Conservation (phyloP, 2,329 filamentous ascomycete genomes). For the Diplodia seriata region DNA sequence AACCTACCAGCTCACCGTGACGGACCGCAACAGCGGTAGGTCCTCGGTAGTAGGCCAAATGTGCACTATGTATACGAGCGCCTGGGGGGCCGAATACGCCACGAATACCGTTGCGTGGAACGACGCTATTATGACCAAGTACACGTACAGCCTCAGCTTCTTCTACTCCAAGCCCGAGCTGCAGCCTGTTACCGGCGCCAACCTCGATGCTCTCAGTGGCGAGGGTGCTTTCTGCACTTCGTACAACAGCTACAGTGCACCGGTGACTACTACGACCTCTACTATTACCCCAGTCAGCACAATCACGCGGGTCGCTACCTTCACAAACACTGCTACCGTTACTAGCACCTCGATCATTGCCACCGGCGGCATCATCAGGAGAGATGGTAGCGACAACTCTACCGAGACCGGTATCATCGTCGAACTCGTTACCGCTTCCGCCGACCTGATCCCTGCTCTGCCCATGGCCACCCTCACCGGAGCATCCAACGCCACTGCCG, state of each 20-base stretch:
- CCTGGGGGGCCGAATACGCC: conserved; percentile 12
- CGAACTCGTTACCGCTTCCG: neutral
- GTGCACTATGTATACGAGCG: conserved; percentile 25
- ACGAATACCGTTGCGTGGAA: neutral
- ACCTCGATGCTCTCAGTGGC: neutral
- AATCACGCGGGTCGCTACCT: neutral
- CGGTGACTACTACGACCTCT: neutral
- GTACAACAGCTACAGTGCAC: neutral
- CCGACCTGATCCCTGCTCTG: neutral
- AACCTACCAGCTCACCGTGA: conserved; percentile 43
- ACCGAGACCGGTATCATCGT: neutral
- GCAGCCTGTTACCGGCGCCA: conserved; percentile 1
- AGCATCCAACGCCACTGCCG: neutral
- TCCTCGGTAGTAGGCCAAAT: conserved; percentile 36
- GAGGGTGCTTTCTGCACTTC: conserved; percentile 2
- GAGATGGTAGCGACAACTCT: neutral
- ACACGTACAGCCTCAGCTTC: conserved; percentile 19
- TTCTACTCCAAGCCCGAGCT: conserved; percentile 9
- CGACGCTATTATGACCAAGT: neutral
- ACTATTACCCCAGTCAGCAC: neutral
- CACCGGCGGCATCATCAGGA: neutral
- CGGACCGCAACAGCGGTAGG: conserved; percentile 32
- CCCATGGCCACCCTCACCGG: neutral
- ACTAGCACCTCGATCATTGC: neutral
- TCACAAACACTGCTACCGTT: neutral